phyloP scores from a whole-genome alignment of 2,329 filamentous ascomycete species.

The Botrytis tulipae region DNA sequence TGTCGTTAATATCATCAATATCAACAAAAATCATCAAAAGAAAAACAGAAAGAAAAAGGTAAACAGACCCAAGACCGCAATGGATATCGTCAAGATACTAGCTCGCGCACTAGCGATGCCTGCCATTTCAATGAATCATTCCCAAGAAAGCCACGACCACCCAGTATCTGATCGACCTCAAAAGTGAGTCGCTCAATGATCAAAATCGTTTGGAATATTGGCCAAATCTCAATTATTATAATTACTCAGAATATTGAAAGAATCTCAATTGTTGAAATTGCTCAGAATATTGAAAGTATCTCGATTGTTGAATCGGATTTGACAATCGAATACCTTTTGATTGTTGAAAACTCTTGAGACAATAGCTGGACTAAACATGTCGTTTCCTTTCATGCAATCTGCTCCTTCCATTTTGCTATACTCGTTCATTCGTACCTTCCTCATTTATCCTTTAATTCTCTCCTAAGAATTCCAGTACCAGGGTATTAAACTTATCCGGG shows the following conservation, averaged over 20 bases:
- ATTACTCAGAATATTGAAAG: not conserved
- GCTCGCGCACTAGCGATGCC: too few species aligned
- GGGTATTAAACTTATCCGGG: constrained; percentile 31
- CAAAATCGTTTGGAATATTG: too few species aligned
- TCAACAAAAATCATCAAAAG: too few species aligned
- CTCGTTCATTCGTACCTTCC: not conserved
- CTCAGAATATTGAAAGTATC: not conserved
- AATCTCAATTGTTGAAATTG: too few species aligned
- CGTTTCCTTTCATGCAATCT: not conserved
- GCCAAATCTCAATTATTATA: too few species aligned
- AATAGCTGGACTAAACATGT: not conserved
- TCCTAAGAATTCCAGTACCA: constrained; percentile 32
- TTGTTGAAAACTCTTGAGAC: not conserved
- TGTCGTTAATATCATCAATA: too few species aligned
- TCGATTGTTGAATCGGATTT: not conserved
- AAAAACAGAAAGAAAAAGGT: too few species aligned
- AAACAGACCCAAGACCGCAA: too few species aligned
- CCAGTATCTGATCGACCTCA: not conserved
- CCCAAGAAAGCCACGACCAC: not conserved
- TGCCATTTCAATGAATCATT: too few species aligned
- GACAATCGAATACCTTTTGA: not conserved
- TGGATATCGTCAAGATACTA: too few species aligned
- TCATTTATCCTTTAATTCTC: not conserved
- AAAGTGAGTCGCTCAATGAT: not conserved
- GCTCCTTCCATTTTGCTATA: not conserved